These are phyloP conservation scores for Sclerotinia trifoliorum DNA, from an alignment of 2,329 filamentous ascomycete genomes.

Conservation along the genomic window DNA sequence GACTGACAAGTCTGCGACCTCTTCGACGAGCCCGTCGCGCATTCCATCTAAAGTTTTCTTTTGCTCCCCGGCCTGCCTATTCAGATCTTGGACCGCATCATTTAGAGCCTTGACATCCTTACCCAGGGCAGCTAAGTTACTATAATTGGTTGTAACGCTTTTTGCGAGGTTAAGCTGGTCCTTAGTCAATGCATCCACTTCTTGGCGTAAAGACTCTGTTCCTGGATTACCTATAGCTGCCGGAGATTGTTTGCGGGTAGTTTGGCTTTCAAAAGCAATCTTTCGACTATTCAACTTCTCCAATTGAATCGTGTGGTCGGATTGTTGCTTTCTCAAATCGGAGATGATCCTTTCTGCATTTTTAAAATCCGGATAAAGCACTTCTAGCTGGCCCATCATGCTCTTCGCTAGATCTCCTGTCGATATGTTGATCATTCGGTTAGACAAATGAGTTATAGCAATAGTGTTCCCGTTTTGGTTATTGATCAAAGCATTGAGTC, in stretches of 20 bases:
- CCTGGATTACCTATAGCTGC: background rate
- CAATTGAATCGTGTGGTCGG: background rate
- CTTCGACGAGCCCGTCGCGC: background rate
- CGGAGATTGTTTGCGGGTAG: background rate
- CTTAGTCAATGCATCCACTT: conserved; percentile 9
- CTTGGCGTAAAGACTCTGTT: conserved; percentile 15
- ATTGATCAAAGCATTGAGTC: background rate
- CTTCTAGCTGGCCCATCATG: conserved; percentile 19
- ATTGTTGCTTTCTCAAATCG: background rate
- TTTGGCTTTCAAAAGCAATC: background rate
- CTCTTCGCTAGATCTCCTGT: conserved; percentile 16
- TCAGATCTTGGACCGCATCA: background rate
- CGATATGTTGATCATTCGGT: conserved; percentile 9
- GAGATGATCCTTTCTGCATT: background rate
- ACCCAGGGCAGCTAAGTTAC: background rate
- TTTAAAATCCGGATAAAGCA: conserved; percentile 14
- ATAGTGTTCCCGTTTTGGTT: conserved; percentile 10
- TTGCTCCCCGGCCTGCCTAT: background rate
- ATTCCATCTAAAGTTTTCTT: background rate
- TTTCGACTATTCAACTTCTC: background rate
- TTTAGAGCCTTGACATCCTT: background rate
- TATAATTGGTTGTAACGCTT: background rate
- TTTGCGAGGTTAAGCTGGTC: background rate
- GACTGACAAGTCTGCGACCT: background rate
- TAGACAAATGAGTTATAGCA: conserved; percentile 8